These are phyloP conservation scores for Microsporum audouinii DNA, from an alignment of 2,329 filamentous ascomycete genomes.

Conservation along the genomic window DNA sequence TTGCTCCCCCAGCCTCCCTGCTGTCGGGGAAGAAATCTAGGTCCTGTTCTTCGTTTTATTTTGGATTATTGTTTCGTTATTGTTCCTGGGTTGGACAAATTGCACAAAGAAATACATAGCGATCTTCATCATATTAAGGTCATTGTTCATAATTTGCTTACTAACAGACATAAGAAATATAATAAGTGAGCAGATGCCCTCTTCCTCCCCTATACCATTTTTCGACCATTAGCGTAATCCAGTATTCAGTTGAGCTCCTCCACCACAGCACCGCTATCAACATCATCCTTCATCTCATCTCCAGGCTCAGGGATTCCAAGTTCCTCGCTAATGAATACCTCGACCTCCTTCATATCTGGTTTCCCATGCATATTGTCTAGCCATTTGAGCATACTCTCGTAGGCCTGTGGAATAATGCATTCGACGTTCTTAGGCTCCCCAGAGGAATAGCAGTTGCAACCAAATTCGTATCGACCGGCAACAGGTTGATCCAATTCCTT, in stretches of 20 bases:
- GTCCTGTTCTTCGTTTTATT: not conserved
- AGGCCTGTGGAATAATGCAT: constrained; percentile 48
- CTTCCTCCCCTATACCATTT: not conserved
- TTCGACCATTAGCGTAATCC: not conserved
- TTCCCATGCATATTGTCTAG: constrained; percentile 32
- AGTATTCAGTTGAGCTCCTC: not conserved
- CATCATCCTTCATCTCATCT: not conserved
- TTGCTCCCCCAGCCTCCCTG: constrained; percentile 16
- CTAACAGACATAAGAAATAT: not conserved
- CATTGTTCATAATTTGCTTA: not conserved
- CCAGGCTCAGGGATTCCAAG: constrained; percentile 7
- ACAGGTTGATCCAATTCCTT: constrained; percentile 45
- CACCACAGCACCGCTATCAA: not conserved
- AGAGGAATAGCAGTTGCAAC: constrained; percentile 59
- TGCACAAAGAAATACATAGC: not conserved
- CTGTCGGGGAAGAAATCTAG: not conserved
- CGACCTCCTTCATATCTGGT: constrained; percentile 14
- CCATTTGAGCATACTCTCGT: constrained; percentile 48
- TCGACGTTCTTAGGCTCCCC: constrained; percentile 51
- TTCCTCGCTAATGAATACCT: constrained; percentile 12
- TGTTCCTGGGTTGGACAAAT: not conserved
- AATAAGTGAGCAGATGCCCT: not conserved
- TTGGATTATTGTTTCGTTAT: not conserved
- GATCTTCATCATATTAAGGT: not conserved
- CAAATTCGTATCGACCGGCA: constrained; percentile 43